These are phyloP conservation scores for Garcia nutans DNA, from an alignment of 345 rosid genomes.

Conservation along the genomic window DNA sequence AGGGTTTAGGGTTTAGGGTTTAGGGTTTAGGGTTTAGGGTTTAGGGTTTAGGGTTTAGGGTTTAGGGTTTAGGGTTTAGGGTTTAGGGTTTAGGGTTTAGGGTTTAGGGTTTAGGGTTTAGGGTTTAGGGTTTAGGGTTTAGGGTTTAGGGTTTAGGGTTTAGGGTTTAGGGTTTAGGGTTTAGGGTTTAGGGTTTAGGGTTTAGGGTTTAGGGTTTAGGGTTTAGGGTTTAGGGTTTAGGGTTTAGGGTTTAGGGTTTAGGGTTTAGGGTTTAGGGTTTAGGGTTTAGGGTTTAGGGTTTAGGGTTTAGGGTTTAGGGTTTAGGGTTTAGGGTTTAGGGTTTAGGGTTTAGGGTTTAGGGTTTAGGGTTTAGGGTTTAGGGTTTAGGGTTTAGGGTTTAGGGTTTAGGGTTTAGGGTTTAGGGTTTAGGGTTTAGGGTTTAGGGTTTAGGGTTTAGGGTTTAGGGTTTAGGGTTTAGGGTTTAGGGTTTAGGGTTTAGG, in stretches of 20 bases:
- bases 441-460: conserved; percentile 22
- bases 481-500: conserved; percentile 23
- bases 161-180: too few species aligned
- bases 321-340: conserved; percentile 21
- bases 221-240: too few species aligned
- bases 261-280: too few species aligned
- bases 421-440: conserved; percentile 20
- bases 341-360: conserved; percentile 29
- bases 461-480: conserved; percentile 21
- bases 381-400: conserved; percentile 1
- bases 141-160: too few species aligned
- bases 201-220: not conserved
- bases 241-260: too few species aligned
- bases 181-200: too few species aligned
- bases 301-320: conserved; percentile 13
- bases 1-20: too few species aligned
- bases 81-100: too few species aligned
- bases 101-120: conserved; percentile 4
- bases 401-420: conserved; percentile 26
- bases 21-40: too few species aligned
- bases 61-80: too few species aligned
- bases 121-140: too few species aligned
- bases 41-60: too few species aligned
- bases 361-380: conserved; percentile 18
- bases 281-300: conserved; percentile 29